These are phyloP conservation scores for Cyclotella cryptica DNA, from an alignment of 108 stramenopile species.

Conservation along the genomic window DNA sequence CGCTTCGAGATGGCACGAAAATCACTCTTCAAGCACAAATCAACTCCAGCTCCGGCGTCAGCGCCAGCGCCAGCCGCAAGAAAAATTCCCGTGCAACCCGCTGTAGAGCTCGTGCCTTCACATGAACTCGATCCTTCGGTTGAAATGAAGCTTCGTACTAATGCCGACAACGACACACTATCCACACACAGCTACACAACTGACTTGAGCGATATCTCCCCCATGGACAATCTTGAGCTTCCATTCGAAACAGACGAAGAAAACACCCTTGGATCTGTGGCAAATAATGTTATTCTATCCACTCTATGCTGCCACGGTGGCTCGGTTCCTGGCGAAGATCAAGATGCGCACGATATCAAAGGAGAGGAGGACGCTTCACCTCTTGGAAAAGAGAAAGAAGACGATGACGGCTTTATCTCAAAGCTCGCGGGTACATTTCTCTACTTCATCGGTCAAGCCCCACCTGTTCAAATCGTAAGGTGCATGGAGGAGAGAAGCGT, in stretches of 20 bases:
- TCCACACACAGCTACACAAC: not conserved
- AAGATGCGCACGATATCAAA: not conserved
- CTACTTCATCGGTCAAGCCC: conserved; percentile 16
- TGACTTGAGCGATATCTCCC: not conserved
- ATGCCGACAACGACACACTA: not conserved
- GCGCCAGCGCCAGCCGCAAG: too few relatives aligned
- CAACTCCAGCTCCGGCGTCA: too few relatives aligned
- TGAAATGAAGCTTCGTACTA: not conserved
- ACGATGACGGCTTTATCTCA: not conserved
- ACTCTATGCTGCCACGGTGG: conserved; percentile 13
- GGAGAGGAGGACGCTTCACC: not conserved
- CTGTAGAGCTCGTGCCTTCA: too few relatives aligned
- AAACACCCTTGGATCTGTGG: not conserved
- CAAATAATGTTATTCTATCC: not conserved
- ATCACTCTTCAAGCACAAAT: too few relatives aligned
- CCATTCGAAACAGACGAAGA: not conserved
- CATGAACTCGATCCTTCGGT: too few relatives aligned
- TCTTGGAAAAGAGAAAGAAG: not conserved
- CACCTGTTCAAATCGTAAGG: conserved; percentile 2
- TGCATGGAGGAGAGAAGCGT: conserved; percentile 11
- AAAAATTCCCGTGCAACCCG: too few relatives aligned
- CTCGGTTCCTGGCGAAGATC: conserved; percentile 1
- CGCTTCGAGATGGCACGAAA: too few relatives aligned
- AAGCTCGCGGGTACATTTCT: not conserved
- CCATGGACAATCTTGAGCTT: not conserved